phyloP scores from a whole-genome alignment of 257 asterid genomes.

The Petunia axillaris region DNA sequence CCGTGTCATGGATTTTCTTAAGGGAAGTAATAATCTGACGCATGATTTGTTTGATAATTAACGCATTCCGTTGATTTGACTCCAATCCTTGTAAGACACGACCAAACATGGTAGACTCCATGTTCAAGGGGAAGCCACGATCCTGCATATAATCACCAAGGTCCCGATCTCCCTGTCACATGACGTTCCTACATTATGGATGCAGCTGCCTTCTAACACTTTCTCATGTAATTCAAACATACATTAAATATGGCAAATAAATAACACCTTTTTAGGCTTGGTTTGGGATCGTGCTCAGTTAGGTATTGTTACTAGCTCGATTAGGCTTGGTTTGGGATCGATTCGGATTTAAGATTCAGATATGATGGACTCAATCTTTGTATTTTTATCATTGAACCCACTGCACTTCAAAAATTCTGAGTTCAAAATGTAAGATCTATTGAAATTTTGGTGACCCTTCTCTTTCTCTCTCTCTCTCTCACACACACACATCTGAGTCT shows the following conservation, averaged over 20 bases:
- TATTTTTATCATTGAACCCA: too few relatives aligned
- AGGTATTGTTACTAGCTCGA: too few relatives aligned
- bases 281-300: too few relatives aligned
- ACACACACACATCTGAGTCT: too few relatives aligned
- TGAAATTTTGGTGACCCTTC: too few relatives aligned
- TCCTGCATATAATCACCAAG: constrained; percentile 86
- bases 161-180: constrained; percentile 87
- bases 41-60: constrained; percentile 89
- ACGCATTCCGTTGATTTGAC: constrained; percentile 72
- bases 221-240: background rate
- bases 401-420: too few relatives aligned
- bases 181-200: constrained; percentile 30
- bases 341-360: too few relatives aligned
- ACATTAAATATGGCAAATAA: background rate
- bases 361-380: too few relatives aligned
- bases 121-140: constrained; percentile 78
- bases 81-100: constrained; percentile 73
- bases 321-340: too few relatives aligned
- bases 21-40: constrained; percentile 90
- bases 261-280: too few relatives aligned
- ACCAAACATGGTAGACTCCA: constrained; percentile 88
- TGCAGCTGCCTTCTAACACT: background rate
- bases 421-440: too few relatives aligned
- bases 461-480: too few relatives aligned
- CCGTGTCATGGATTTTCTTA: constrained; percentile 82